Evolutionary conservation across 352 stramenopile genomes (phyloP).

Genomic region (Phytophthora cryptogea): DNA sequence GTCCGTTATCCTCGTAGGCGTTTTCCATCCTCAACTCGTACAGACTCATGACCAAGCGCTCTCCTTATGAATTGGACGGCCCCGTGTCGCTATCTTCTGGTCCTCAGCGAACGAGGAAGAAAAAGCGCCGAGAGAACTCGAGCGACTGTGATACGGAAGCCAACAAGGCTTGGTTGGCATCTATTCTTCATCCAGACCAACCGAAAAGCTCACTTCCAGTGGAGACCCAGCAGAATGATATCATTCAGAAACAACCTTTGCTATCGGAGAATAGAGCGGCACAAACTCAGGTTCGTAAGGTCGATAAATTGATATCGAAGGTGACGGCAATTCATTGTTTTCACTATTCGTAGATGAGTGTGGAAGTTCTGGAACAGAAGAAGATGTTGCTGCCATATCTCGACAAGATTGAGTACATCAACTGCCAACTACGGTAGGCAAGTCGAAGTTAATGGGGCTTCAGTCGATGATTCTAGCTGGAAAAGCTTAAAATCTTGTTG

Average conservation of each 20-base stretch:
- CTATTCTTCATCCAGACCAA: constrained; percentile 21
- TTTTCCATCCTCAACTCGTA: constrained; percentile 2
- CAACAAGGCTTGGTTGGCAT: constrained; percentile 32
- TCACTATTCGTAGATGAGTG: constrained; percentile 45
- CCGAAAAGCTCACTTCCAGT: constrained; percentile 1
- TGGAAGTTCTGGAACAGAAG: constrained; percentile 70
- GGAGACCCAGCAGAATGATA: constrained; percentile 15
- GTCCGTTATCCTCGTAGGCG: constrained; percentile 5
- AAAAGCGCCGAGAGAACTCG: constrained; percentile 22
- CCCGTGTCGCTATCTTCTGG: constrained; percentile 6
- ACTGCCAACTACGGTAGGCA: constrained; percentile 66
- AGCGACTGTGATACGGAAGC: constrained; percentile 9
- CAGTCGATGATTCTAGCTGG: background rate
- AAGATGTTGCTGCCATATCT: constrained; percentile 84
- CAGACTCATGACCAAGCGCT: constrained; percentile 41
- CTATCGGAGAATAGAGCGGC: constrained; percentile 19
- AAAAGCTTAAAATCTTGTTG: background rate
- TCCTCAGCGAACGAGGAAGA: constrained; percentile 23
- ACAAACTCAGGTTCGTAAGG: constrained; percentile 7
- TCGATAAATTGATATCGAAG: background rate
- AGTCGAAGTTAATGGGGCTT: background rate
- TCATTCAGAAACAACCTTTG: constrained; percentile 3
- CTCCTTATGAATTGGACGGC: constrained; percentile 40
- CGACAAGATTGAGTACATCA: constrained; percentile 90
- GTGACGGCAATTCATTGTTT: constrained; percentile 1